Percentiles rank a stretch among this genome's conserved stretches.
These are phyloP conservation scores for Mortierella sp. DNA, from an alignment of 371 early-diverging fungal species.

Conservation along the genomic window DNA sequence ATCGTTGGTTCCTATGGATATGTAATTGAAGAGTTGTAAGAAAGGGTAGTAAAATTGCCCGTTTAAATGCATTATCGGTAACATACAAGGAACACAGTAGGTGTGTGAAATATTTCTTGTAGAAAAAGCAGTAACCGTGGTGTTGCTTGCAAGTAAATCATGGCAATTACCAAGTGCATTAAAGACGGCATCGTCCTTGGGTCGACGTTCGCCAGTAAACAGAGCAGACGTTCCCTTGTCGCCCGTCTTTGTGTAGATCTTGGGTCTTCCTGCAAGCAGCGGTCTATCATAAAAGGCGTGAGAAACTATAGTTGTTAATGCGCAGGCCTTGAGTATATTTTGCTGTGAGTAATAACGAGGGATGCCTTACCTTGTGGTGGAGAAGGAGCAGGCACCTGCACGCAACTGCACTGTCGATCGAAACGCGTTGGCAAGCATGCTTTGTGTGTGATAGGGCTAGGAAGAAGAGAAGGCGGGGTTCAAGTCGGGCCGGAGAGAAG, in stretches of 20 bases:
- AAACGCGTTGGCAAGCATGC: conserved; percentile 34
- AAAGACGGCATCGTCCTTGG: conserved; percentile 90
- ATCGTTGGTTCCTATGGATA: conserved; percentile 65
- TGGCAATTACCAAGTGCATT: conserved; percentile 83
- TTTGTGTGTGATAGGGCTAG: neutral
- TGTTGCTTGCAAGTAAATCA: neutral
- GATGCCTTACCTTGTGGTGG: conserved; percentile 24
- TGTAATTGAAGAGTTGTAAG: neutral
- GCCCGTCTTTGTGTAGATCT: conserved; percentile 94
- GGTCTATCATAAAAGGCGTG: conserved; percentile 9
- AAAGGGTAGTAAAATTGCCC: neutral
- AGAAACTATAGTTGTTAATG: too few relatives aligned
- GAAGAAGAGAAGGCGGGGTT: neutral
- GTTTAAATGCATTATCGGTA: neutral
- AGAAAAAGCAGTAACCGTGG: neutral
- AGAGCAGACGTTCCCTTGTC: conserved; percentile 94
- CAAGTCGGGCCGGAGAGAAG: too few relatives aligned
- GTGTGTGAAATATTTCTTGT: neutral
- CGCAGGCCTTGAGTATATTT: neutral
- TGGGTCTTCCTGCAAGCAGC: conserved; percentile 42
- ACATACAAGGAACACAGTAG: neutral
- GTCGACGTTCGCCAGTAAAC: conserved; percentile 91
- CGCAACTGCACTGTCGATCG: conserved; percentile 22
- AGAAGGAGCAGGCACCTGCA: conserved; percentile 17
- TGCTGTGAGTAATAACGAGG: neutral